phyloP scores from a whole-genome alignment of 805 yeast genomes.

The Nakazawaea siamensis region DNA sequence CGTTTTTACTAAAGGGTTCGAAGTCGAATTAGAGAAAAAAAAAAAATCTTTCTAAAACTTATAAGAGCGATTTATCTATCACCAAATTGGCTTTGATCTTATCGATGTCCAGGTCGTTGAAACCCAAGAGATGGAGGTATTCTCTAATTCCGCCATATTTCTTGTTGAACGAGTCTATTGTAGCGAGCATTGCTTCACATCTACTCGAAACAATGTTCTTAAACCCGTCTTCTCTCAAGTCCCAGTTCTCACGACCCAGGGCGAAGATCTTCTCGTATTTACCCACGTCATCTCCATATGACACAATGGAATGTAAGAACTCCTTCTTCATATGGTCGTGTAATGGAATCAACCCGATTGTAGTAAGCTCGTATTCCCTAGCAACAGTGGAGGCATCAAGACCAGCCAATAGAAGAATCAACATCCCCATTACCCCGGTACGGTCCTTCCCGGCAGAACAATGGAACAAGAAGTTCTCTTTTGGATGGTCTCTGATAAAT shows the following conservation, averaged over 20 bases:
- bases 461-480: conserved; percentile 52
- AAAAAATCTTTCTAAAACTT: too few relatives aligned
- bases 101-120: conserved; percentile 35
- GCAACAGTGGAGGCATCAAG: conserved; percentile 60
- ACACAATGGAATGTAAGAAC: conserved; percentile 20
- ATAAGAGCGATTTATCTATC: conserved; percentile 2
- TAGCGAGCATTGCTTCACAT: conserved; percentile 61
- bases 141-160: conserved; percentile 46
- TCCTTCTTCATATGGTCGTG: conserved; percentile 28
- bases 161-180: conserved; percentile 43
- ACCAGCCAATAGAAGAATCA: conserved; percentile 53
- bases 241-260: conserved; percentile 33
- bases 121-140: conserved; percentile 38
- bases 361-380: conserved; percentile 71
- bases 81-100: conserved; percentile 24
- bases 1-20: too few relatives aligned
- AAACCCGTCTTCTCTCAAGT: conserved; percentile 43
- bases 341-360: conserved; percentile 51
- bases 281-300: conserved; percentile 14
- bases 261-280: conserved; percentile 16
- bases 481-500: conserved; percentile 45
- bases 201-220: conserved; percentile 52
- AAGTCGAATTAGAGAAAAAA: too few relatives aligned
- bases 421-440: conserved; percentile 68
- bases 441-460: conserved; percentile 88